phyloP scores from a whole-genome alignment of 768 basidiomycete species.

The Leucogyrophana mollusca region DNA sequence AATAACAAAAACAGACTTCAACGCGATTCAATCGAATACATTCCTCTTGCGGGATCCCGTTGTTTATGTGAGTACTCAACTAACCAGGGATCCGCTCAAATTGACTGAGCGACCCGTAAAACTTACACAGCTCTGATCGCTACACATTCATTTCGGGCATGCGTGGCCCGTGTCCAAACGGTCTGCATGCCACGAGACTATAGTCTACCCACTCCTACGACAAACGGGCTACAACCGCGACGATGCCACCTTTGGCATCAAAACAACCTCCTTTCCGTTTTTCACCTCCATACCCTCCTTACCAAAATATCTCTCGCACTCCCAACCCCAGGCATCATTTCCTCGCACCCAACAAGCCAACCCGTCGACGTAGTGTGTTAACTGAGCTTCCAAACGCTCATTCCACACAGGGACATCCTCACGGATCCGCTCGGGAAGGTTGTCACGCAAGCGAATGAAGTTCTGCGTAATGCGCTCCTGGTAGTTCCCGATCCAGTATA shows the following conservation, averaged over 20 bases:
- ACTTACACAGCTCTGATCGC: no score
- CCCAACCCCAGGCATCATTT: conserved; percentile 9
- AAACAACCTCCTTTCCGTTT: background rate
- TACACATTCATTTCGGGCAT: no score
- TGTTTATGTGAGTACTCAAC: no score
- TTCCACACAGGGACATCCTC: conserved; percentile 2
- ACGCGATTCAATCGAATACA: no score
- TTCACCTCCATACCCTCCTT: conserved; percentile 4
- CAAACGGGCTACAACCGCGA: no score
- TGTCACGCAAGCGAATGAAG: conserved; percentile 9
- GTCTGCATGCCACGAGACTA: no score
- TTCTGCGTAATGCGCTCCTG: conserved; percentile 3
- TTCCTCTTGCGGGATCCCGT: no score
- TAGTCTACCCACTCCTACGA: no score
- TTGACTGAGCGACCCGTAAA: no score
- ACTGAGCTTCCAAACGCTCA: background rate
- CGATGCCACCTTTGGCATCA: background rate
- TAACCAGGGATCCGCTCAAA: no score
- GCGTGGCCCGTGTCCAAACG: no score
- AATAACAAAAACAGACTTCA: no score
- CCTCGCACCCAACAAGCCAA: conserved; percentile 11
- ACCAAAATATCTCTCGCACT: conserved; percentile 11
- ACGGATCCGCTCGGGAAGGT: conserved; percentile 2
- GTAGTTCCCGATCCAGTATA: conserved; percentile 10
- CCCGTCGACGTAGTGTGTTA: conserved; percentile 10